Evolutionary conservation across 2,329 filamentous ascomycete species (phyloP).

Genomic region (Paracamarosporium sp.): DNA sequence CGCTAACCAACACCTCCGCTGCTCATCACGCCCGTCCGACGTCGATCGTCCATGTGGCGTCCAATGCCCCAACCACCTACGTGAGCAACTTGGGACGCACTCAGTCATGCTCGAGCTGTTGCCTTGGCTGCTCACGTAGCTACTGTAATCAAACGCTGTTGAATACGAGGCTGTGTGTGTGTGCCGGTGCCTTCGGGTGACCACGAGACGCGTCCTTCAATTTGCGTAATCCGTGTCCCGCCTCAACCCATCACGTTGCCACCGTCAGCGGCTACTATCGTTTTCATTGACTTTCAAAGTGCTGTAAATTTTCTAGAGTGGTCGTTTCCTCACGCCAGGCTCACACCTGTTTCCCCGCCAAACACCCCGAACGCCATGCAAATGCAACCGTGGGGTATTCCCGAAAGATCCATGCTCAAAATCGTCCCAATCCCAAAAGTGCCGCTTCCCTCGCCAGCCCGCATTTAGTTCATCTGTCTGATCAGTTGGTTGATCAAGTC

Average conservation of each 20-base stretch:
- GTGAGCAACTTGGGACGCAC: neutral
- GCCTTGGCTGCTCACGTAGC: neutral
- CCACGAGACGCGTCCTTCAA: neutral
- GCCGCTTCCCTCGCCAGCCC: conserved; percentile 6
- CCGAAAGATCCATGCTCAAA: conserved; percentile 13
- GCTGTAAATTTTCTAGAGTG: neutral
- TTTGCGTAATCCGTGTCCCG: neutral
- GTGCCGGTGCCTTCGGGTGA: neutral
- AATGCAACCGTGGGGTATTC: conserved; percentile 8
- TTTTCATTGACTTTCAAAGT: neutral
- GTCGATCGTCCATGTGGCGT: neutral
- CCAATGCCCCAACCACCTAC: neutral
- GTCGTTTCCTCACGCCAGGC: neutral
- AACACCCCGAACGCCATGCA: conserved; percentile 1
- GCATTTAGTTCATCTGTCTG: conserved; percentile 93
- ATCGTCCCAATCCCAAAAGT: conserved; percentile 10
- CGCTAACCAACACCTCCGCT: neutral
- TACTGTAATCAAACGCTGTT: neutral
- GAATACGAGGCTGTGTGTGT: conserved; percentile 2
- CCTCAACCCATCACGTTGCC: neutral
- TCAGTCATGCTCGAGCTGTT: neutral
- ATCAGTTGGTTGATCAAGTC: conserved; percentile 96
- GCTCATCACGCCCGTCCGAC: neutral
- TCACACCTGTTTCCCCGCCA: neutral
- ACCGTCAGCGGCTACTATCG: neutral